Percentiles rank a stretch among this genome's conserved stretches.
Conservation (phyloP, 2,329 filamentous ascomycete genomes). For the Colletotrichum tabaci region DNA sequence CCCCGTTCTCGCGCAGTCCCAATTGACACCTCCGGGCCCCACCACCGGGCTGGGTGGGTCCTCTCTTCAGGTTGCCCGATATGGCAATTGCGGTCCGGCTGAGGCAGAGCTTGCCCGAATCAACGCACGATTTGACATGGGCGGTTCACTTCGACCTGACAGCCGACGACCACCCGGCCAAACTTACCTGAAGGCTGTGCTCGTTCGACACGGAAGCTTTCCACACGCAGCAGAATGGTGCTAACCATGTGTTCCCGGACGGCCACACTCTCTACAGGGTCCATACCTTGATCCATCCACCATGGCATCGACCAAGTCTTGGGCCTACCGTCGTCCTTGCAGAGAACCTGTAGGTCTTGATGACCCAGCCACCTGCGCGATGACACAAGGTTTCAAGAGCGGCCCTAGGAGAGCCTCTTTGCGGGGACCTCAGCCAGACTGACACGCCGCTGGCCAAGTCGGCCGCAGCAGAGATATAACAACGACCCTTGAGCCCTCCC, state of each 20-base stretch:
- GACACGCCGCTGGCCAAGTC: background rate
- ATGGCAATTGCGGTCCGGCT: slow-evolving; percentile 26
- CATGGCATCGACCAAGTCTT: slow-evolving; percentile 16
- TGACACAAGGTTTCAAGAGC: slow-evolving; percentile 32
- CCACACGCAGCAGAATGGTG: background rate
- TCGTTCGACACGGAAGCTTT: background rate
- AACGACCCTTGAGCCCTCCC: slow-evolving; percentile 3
- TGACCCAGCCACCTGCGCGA: slow-evolving; percentile 35
- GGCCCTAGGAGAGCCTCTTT: slow-evolving; percentile 3
- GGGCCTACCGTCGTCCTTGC: slow-evolving; percentile 11
- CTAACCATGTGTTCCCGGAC: slow-evolving; percentile 22
- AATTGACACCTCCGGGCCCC: slow-evolving; percentile 30
- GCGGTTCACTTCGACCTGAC: background rate
- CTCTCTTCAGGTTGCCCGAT: slow-evolving; percentile 26
- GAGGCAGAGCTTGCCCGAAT: slow-evolving; percentile 14
- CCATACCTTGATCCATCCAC: slow-evolving; percentile 20
- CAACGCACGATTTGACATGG: slow-evolving; percentile 5
- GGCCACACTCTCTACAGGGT: slow-evolving; percentile 29
- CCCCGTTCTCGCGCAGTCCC: slow-evolving; percentile 26
- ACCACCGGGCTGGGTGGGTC: slow-evolving; percentile 22
- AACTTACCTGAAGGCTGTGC: background rate
- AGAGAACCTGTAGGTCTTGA: slow-evolving; percentile 17
- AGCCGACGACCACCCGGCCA: slow-evolving; percentile 1
- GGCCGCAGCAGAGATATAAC: slow-evolving; percentile 28
- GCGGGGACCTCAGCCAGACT: background rate